phyloP scores from a whole-genome alignment of 768 basidiomycete genomes.

The Obba rivulosa region DNA sequence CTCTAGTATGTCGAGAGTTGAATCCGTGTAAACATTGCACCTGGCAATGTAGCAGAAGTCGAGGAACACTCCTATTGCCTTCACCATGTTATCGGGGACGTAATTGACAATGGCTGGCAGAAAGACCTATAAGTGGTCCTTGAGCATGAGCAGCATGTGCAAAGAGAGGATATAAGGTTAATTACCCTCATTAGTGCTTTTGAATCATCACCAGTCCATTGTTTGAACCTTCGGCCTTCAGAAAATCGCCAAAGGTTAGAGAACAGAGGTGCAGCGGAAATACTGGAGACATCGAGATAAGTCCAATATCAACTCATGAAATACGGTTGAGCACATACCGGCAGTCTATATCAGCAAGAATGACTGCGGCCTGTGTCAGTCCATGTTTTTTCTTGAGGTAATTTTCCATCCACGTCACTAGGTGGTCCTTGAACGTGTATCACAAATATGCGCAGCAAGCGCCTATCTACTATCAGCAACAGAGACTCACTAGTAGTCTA shows the following conservation, averaged over 20 bases:
- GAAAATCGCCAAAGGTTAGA: conserved; percentile 8
- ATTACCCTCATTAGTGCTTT: conserved; percentile 18
- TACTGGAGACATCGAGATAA: not conserved
- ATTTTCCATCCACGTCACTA: conserved; percentile 29
- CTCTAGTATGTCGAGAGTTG: not conserved
- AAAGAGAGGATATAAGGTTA: conserved; percentile 1
- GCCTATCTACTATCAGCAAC: too few relatives aligned
- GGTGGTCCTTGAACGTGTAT: conserved; percentile 37
- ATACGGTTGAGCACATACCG: too few relatives aligned
- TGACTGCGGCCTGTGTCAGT: conserved; percentile 7
- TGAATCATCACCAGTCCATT: conserved; percentile 18
- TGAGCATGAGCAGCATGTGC: too few relatives aligned
- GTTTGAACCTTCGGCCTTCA: conserved; percentile 12
- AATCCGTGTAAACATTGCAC: not conserved
- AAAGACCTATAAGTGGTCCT: too few relatives aligned
- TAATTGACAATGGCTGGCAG: conserved; percentile 15
- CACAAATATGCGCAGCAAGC: too few relatives aligned
- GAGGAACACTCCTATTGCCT: conserved; percentile 9
- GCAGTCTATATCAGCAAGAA: conserved; percentile 31
- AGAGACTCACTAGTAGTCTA: too few relatives aligned
- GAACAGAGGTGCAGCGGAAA: conserved; percentile 8
- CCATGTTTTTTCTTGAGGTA: conserved; percentile 21
- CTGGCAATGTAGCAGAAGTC: conserved; percentile 20
- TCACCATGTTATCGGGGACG: conserved; percentile 13
- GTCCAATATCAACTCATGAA: too few relatives aligned